A percentile compares a stretch with the other conserved stretches of the same genome.
Evolutionary conservation across 2,329 filamentous ascomycete species (phyloP).

Genomic region (Aspergillus jensenii): DNA sequence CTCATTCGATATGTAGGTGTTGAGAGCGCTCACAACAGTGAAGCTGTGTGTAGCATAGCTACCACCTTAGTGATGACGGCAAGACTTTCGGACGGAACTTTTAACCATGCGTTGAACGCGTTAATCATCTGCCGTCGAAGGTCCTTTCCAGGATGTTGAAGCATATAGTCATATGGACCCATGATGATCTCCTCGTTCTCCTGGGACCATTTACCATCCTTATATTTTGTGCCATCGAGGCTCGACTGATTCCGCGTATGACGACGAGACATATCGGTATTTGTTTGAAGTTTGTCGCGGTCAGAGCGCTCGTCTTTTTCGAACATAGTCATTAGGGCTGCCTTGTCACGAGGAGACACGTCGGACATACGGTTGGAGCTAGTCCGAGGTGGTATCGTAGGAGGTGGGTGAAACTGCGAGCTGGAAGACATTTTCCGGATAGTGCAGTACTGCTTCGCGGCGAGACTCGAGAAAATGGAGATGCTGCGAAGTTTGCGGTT

Average conservation of each 20-base stretch:
- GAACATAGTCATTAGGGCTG: constrained; percentile 55
- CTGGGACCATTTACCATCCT: constrained; percentile 36
- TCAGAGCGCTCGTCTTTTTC: constrained; percentile 50
- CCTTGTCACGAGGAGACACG: constrained; percentile 18
- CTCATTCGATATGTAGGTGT: neutral
- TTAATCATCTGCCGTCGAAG: constrained; percentile 45
- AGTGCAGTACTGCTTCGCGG: neutral
- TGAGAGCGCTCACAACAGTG: constrained; percentile 35
- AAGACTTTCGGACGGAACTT: constrained; percentile 42
- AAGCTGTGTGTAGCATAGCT: constrained; percentile 48
- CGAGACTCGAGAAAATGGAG: neutral
- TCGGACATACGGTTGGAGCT: constrained; percentile 6
- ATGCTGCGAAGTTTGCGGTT: neutral
- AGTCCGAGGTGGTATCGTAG: constrained; percentile 2
- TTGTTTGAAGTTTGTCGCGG: constrained; percentile 50
- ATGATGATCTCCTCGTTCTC: constrained; percentile 45
- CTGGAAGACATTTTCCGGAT: constrained; percentile 6
- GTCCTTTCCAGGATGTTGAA: constrained; percentile 46
- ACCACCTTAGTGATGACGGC: constrained; percentile 45
- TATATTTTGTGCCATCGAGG: constrained; percentile 40
- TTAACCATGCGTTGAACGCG: constrained; percentile 46
- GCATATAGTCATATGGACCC: constrained; percentile 48
- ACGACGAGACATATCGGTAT: constrained; percentile 21
- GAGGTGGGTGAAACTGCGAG: constrained; percentile 5
- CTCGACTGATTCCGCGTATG: constrained; percentile 39